Base-by-base conservation (phyloP, 192 early-diverging fungal species). In the Podila epicladia region DNA sequence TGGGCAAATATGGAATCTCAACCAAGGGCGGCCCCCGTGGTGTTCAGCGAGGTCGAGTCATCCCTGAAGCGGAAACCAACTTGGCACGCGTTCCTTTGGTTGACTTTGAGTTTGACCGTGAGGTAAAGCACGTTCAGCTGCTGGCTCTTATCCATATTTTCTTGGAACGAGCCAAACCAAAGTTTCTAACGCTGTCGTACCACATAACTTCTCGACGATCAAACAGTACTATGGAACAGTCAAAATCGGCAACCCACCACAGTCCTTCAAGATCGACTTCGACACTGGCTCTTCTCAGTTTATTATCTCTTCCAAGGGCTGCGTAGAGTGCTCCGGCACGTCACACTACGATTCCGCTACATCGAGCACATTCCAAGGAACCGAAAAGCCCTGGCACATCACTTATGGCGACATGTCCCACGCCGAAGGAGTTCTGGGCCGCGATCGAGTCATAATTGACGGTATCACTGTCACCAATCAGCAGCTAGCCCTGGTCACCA, bases 251-350 rank as follows among this genome's bases (percentile, higher is more conserved):
- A 74, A 89, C 22, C 91, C 91, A 55, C 87, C 89, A 20, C 89
- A 91, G 61, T 71, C 75, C 15, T 89, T 92, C 75, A 91, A 91
- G 73, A 82, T 93, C 37, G 86, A 91, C 53, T 88, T 93, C n/a
- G 92, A 93, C 65, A 93, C 92, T 11, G 92, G 92, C 29, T 92
- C 90, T 6, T 87, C 88, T 24, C 89, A 93, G 49, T 80, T 80
- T 33, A 68, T 80, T 20, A 32, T 80, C 28, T 72, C 76, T 1
- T 22, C 76, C 28, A 80, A 80, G 28, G 62, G 32, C 32, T 80
- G 76, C 38, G 13, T 1, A 1, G 53, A 73, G 15, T 82, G 76
- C 29, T 68, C 71, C 6, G 71, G 83, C 2, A 72, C 73, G 2
- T 78, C 76, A 15, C 74, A 80, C 17, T 88, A 77, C 53, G 77